Conservation (phyloP, 78 protist species). For the Mantamonas sphyraenae region DNA sequence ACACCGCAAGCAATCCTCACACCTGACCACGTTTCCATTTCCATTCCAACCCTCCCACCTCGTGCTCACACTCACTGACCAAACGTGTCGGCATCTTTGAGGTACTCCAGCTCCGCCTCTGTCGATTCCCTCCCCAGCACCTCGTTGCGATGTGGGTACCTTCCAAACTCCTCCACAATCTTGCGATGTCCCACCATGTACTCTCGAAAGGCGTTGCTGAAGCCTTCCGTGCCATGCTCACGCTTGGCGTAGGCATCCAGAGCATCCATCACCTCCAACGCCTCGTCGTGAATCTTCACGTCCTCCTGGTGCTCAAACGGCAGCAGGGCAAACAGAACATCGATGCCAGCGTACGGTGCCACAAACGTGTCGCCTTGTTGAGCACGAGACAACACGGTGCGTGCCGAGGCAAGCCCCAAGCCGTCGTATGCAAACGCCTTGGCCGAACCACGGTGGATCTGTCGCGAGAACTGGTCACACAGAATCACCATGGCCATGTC, state of each 20-base stretch:
- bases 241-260: neutral
- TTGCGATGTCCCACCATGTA: conserved; percentile 2
- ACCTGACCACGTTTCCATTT: no score
- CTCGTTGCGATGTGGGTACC: conserved; percentile 25
- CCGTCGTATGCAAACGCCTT: neutral
- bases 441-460: neutral
- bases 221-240: neutral
- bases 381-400: neutral
- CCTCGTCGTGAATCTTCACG: neutral
- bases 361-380: neutral
- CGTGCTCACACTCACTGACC: conserved; percentile 7
- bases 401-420: neutral
- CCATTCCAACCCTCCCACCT: no score
- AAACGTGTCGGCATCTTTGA: conserved; percentile 7
- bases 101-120: conserved; percentile 19
- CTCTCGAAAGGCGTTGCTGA: neutral
- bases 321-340: neutral
- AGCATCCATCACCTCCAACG: neutral
- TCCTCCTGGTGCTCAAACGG: neutral
- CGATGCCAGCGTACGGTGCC: neutral
- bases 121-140: conserved; percentile 14
- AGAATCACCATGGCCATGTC: neutral
- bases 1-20: no score
- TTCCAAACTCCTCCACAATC: conserved; percentile 8
- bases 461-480: neutral